Evolutionary conservation across 352 stramenopile species (phyloP).

Genomic region (Phytophthora capsici): DNA sequence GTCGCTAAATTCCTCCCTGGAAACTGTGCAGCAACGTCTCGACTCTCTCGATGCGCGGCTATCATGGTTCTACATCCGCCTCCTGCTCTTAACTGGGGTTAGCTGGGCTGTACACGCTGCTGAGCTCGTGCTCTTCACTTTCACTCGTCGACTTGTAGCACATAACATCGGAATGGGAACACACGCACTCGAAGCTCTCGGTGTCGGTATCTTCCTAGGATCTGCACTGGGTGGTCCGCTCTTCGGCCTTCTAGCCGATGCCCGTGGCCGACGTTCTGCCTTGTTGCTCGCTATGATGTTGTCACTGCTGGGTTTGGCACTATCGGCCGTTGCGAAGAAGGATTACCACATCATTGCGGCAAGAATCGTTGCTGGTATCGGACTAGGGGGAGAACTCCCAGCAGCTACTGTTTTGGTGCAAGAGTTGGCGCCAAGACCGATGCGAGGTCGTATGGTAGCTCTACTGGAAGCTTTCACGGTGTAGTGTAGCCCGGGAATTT

Average conservation of each 20-base stretch:
- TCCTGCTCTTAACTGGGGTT: slow-evolving; percentile 36
- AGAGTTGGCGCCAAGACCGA: slow-evolving; percentile 35
- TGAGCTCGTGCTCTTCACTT: slow-evolving; percentile 44
- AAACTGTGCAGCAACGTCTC: slow-evolving; percentile 18
- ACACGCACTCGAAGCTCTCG: slow-evolving; percentile 26
- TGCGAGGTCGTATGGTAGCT: slow-evolving; percentile 33
- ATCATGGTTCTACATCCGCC: slow-evolving; percentile 34
- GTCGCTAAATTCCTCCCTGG: neutral
- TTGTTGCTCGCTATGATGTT: slow-evolving; percentile 37
- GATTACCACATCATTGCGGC: slow-evolving; percentile 33
- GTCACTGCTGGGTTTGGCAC: slow-evolving; percentile 31
- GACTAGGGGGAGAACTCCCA: slow-evolving; percentile 45
- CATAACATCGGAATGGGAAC: slow-evolving; percentile 28
- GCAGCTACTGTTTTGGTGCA: slow-evolving; percentile 37
- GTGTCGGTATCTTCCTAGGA: slow-evolving; percentile 18
- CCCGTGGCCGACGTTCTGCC: slow-evolving; percentile 27
- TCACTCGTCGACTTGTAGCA: slow-evolving; percentile 31
- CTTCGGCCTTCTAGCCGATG: slow-evolving; percentile 37
- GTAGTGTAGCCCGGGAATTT: too few relatives aligned
- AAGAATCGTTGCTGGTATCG: slow-evolving; percentile 35
- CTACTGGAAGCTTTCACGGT: slow-evolving; percentile 44
- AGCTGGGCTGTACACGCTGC: slow-evolving; percentile 43
- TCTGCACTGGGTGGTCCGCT: slow-evolving; percentile 33
- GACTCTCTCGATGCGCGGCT: slow-evolving; percentile 19
- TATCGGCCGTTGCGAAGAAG: slow-evolving; percentile 27